Evolutionary conservation across 495 filamentous ascomycete genomes (phyloP).

Genomic region (Neurospora africana): DNA sequence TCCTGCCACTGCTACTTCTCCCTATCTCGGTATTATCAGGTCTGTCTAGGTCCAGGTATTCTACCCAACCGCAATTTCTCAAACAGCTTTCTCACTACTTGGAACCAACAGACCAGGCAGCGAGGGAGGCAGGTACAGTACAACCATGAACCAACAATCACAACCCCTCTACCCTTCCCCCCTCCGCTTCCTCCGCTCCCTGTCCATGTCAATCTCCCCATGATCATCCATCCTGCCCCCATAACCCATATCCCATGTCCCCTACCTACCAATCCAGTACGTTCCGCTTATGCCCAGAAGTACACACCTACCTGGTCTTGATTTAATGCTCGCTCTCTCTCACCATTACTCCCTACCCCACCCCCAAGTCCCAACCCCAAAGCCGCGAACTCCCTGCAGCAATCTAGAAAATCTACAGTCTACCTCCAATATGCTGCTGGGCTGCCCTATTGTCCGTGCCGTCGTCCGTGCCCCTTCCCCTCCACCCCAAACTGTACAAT

Average conservation of each 20-base stretch:
- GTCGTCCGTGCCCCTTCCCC: background rate
- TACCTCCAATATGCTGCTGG: background rate
- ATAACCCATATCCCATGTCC: background rate
- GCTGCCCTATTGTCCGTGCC: background rate
- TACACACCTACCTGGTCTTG: background rate
- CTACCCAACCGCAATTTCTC: background rate
- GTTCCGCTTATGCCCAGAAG: background rate
- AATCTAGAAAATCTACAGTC: background rate
- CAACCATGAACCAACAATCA: background rate
- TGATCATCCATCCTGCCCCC: background rate
- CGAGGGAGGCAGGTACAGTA: background rate
- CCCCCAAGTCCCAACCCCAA: background rate
- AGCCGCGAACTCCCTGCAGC: background rate
- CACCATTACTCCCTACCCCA: background rate
- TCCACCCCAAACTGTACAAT: background rate
- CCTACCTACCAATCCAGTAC: background rate
- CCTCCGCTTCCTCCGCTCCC: background rate
- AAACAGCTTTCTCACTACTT: background rate
- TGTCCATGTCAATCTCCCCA: background rate
- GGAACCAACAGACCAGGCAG: background rate
- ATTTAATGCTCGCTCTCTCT: background rate
- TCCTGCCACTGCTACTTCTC: background rate
- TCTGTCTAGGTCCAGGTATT: background rate
- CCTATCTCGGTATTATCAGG: background rate
- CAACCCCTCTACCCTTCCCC: background rate